Conservation (phyloP, 2,329 filamentous ascomycete species). For the Hirsutella thompsonii region DNA sequence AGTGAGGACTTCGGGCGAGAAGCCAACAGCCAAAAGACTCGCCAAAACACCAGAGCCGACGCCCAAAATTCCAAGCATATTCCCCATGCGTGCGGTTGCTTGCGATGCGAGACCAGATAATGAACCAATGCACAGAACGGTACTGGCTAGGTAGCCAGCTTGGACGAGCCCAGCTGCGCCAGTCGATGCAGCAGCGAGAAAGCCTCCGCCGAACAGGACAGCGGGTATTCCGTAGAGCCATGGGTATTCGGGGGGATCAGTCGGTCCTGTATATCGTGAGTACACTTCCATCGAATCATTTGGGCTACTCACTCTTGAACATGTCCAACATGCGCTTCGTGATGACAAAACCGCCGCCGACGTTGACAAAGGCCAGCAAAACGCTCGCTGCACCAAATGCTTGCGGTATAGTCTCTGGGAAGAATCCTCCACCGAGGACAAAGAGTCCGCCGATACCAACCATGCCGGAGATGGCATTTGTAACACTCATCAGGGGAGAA, state of each 20-base stretch:
- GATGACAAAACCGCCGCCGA: conserved; percentile 80
- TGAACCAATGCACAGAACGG: conserved; percentile 73
- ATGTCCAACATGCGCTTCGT: conserved; percentile 91
- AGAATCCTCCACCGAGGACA: conserved; percentile 70
- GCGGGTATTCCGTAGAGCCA: conserved; percentile 77
- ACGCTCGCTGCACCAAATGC: conserved; percentile 68
- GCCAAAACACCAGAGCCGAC: conserved; percentile 74
- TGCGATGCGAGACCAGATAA: conserved; percentile 74
- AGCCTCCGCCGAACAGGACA: conserved; percentile 66
- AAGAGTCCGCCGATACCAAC: conserved; percentile 82
- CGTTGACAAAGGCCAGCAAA: conserved; percentile 75
- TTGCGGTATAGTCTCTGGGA: conserved; percentile 70
- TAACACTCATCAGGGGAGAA: conserved; percentile 84
- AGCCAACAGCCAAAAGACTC: conserved; percentile 69
- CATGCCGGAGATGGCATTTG: conserved; percentile 87
- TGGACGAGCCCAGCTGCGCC: conserved; percentile 77
- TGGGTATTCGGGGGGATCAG: conserved; percentile 77
- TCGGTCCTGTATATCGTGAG: conserved; percentile 40
- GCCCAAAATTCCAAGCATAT: conserved; percentile 75
- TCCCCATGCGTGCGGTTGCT: conserved; percentile 70
- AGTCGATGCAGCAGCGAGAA: conserved; percentile 65
- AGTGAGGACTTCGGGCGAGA: conserved; percentile 62
- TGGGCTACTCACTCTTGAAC: conserved; percentile 54
- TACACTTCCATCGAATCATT: background rate
- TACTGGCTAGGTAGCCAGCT: conserved; percentile 77